Percentiles rank a stretch among this genome's conserved stretches.
These are phyloP conservation scores for Leptographium lundbergii DNA, from an alignment of 2,329 filamentous ascomycete genomes.

Conservation along the genomic window DNA sequence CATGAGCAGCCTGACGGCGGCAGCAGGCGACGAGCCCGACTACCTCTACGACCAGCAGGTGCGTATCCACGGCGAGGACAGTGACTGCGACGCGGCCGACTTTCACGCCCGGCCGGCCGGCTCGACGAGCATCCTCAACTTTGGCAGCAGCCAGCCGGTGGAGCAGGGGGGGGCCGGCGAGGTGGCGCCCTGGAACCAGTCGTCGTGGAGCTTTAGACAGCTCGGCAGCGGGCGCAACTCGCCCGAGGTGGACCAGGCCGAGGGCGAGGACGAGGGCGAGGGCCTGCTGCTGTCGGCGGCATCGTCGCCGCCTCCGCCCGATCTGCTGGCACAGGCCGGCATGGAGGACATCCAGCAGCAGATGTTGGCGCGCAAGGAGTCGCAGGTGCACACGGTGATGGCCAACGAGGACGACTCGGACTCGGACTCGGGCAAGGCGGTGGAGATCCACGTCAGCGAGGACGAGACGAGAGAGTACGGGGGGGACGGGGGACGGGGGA, in stretches of 20 bases:
- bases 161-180: conserved; percentile 10
- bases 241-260: conserved; percentile 5
- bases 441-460: conserved; percentile 37
- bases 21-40: conserved; percentile 18
- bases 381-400: conserved; percentile 25
- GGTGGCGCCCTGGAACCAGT: conserved; percentile 15
- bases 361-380: conserved; percentile 22
- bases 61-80: conserved; percentile 2
- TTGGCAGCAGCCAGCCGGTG: conserved; percentile 7
- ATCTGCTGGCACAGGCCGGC: conserved; percentile 10
- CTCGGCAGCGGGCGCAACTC: conserved; percentile 1
- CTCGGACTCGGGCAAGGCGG: conserved; percentile 32
- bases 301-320: conserved; percentile 11
- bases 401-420: conserved; percentile 20
- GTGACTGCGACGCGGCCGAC: background rate
- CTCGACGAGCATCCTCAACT: conserved; percentile 7
- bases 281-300: background rate
- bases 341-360: conserved; percentile 20
- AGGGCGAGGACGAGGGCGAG: background rate
- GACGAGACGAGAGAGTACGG: conserved; percentile 15
- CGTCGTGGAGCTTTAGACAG: conserved; percentile 31
- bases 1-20: conserved; percentile 11
- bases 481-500: background rate
- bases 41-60: background rate
- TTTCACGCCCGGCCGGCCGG: background rate